Percentiles rank a stretch among this genome's conserved stretches.
Evolutionary conservation across 345 rosid genomes (phyloP).

Genomic region (Carallia brachiata): DNA sequence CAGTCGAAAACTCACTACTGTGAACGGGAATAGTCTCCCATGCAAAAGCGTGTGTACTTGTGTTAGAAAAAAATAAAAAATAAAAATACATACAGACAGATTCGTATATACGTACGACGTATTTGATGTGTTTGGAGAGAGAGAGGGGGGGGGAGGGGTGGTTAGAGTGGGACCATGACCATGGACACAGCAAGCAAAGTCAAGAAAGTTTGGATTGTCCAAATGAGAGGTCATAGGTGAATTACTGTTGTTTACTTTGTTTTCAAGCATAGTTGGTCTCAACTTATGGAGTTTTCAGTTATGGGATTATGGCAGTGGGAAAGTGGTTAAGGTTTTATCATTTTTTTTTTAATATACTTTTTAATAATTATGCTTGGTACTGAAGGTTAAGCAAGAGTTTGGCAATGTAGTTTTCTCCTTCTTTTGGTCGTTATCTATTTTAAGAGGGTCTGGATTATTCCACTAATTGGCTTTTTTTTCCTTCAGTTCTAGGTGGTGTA

Average conservation of each 20-base stretch:
- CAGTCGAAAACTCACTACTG: too few relatives aligned
- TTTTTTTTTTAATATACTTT: conserved; percentile 3
- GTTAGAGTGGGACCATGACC: conserved; percentile 2
- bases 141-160: not conserved
- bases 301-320: conserved; percentile 34
- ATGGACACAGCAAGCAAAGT: not conserved
- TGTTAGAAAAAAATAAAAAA: too few relatives aligned
- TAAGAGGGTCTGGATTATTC: not conserved
- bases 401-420: conserved; percentile 5
- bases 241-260: conserved; percentile 37
- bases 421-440: conserved; percentile 11
- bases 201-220: not conserved
- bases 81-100: too few relatives aligned
- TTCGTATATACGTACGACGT: too few relatives aligned
- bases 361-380: conserved; percentile 8
- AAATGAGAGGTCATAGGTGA: not conserved
- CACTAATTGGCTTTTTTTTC: conserved; percentile 1
- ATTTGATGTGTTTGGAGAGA: not conserved
- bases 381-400: conserved; percentile 24
- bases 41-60: too few relatives aligned
- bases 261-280: conserved; percentile 64
- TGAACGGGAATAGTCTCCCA: too few relatives aligned
- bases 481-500: not conserved
- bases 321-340: conserved; percentile 15
- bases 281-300: conserved; percentile 25